Evolutionary conservation across 169 alveolate species (phyloP).

Genomic region (Plasmodium adleri): DNA sequence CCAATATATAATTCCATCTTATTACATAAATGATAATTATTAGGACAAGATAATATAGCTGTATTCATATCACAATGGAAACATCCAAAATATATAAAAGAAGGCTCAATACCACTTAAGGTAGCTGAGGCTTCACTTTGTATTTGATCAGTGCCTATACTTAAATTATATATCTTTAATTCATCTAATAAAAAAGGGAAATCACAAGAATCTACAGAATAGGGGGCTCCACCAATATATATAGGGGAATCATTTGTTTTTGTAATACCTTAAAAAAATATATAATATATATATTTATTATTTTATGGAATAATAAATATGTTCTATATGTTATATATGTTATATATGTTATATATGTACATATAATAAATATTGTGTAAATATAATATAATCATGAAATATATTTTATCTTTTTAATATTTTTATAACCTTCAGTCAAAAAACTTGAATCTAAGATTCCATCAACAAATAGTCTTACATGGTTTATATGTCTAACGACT

Average conservation of each 20-base stretch:
- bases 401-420: neutral
- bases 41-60: conserved; percentile 85
- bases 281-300: too few species aligned
- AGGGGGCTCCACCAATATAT: conserved; percentile 90
- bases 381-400: neutral
- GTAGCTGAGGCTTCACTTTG: conserved; percentile 86
- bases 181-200: conserved; percentile 90
- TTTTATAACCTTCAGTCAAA: conserved; percentile 59
- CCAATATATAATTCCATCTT: conserved; percentile 86
- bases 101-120: conserved; percentile 90
- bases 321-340: neutral
- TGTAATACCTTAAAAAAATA: conserved; percentile 73
- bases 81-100: conserved; percentile 90
- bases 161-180: conserved; percentile 84
- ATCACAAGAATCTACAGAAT: conserved; percentile 85
- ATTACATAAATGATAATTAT: conserved; percentile 91
- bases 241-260: conserved; percentile 88
- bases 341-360: neutral
- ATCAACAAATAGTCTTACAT: conserved; percentile 63
- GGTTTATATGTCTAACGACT: conserved; percentile 70
- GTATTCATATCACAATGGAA: conserved; percentile 87
- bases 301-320: neutral
- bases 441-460: conserved; percentile 70
- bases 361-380: neutral
- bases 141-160: conserved; percentile 83